These are phyloP conservation scores for Mortierella hygrophila DNA, from an alignment of 192 early-diverging fungal genomes.

Conservation along the genomic window DNA sequence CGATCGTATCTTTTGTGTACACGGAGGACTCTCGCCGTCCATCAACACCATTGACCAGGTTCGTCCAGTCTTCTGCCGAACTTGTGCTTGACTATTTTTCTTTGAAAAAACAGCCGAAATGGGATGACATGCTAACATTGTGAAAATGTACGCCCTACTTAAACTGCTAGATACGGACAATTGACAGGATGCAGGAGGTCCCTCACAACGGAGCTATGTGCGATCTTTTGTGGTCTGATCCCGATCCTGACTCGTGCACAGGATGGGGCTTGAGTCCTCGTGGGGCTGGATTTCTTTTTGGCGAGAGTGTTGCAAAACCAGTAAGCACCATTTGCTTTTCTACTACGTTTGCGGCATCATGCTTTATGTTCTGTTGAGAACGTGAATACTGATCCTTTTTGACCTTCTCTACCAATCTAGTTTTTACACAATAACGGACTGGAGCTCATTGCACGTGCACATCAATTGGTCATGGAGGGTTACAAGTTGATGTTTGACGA, in stretches of 20 bases:
- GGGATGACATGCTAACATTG: background rate
- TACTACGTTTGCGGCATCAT: background rate
- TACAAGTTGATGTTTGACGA: slow-evolving; percentile 98
- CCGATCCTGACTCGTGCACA: slow-evolving; percentile 72
- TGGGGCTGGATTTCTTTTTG: slow-evolving; percentile 98
- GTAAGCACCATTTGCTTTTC: slow-evolving; percentile 50
- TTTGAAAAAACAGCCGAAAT: background rate
- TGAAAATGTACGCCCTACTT: background rate
- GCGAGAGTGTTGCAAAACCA: slow-evolving; percentile 87
- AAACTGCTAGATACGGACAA: slow-evolving; percentile 78
- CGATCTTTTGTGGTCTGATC: slow-evolving; percentile 98
- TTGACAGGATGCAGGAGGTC: slow-evolving; percentile 97
- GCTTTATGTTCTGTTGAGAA: background rate
- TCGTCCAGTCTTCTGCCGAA: background rate
- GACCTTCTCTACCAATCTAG: slow-evolving; percentile 24
- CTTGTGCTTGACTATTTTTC: background rate
- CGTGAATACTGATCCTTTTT: slow-evolving; percentile 8
- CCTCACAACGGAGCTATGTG: slow-evolving; percentile 99
- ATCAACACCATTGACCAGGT: slow-evolving; percentile 94
- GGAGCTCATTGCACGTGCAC: slow-evolving; percentile 93
- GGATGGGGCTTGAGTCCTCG: slow-evolving; percentile 97
- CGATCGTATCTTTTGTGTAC: slow-evolving; percentile 94
- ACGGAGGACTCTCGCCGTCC: slow-evolving; percentile 94
- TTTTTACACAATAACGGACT: slow-evolving; percentile 89
- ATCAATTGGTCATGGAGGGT: slow-evolving; percentile 98